Evolutionary conservation across 2,329 filamentous ascomycete species (phyloP).

Genomic region (Penicillium sp.): DNA sequence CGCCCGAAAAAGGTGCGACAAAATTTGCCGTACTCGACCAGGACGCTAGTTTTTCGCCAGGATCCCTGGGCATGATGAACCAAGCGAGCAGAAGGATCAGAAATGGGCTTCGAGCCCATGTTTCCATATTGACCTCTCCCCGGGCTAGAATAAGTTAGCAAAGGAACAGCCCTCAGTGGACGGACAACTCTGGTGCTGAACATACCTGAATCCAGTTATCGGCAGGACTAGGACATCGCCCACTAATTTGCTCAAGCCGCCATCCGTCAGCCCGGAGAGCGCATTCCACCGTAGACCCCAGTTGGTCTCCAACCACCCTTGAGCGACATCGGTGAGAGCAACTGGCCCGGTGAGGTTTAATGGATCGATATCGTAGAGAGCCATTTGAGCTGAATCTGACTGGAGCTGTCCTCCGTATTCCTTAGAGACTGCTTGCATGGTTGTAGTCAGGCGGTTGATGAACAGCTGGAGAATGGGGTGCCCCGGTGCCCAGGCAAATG

Average conservation of each 20-base stretch:
- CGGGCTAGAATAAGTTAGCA: background rate
- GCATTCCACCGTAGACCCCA: background rate
- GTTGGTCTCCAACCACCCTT: background rate
- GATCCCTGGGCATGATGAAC: background rate
- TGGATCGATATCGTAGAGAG: background rate
- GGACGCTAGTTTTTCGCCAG: background rate
- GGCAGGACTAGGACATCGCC: constrained; percentile 1
- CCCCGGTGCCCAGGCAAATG: constrained; percentile 2
- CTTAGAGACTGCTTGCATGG: background rate
- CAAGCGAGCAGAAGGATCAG: background rate
- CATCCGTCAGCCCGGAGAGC: background rate
- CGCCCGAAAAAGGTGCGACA: constrained; percentile 1
- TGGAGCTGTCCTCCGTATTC: background rate
- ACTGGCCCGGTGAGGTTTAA: background rate
- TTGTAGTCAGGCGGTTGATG: background rate
- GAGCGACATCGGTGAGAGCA: background rate
- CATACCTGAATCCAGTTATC: constrained; percentile 1
- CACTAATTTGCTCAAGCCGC: background rate
- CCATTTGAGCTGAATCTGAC: background rate
- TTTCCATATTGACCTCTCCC: constrained; percentile 2
- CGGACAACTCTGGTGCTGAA: background rate
- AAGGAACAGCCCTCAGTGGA: background rate
- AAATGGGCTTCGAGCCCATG: constrained; percentile 1
- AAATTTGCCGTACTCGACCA: constrained; percentile 3
- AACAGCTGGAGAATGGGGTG: constrained; percentile 1